Evolutionary conservation across 2,329 filamentous ascomycete genomes (phyloP).

Genomic region (Thelonectria rubi): DNA sequence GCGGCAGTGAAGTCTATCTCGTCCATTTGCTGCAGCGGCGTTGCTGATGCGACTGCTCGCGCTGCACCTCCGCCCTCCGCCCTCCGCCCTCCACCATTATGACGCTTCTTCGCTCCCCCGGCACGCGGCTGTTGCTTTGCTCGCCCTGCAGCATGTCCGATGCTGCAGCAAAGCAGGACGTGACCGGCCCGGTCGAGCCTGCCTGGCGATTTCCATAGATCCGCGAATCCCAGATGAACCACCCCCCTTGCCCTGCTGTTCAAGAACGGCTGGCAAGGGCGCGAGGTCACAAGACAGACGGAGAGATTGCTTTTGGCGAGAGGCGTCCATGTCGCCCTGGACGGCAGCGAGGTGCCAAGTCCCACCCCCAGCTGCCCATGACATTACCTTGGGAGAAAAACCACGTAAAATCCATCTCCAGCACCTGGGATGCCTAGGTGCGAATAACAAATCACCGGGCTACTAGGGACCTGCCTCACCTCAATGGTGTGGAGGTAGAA

Average conservation of each 20-base stretch:
- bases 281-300: slow-evolving; percentile 7
- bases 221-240: slow-evolving; percentile 35
- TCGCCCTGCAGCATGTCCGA: slow-evolving; percentile 23
- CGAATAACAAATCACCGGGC: slow-evolving; percentile 14
- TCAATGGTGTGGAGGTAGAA: slow-evolving; percentile 12
- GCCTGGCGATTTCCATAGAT: slow-evolving; percentile 31
- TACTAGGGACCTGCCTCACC: neutral
- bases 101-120: slow-evolving; percentile 29
- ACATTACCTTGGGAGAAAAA: neutral
- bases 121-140: slow-evolving; percentile 19
- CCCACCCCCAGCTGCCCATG: slow-evolving; percentile 27
- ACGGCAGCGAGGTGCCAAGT: slow-evolving; percentile 27
- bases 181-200: slow-evolving; percentile 38
- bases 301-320: neutral
- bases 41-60: slow-evolving; percentile 17
- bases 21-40: slow-evolving; percentile 17
- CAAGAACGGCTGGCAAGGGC: slow-evolving; percentile 1
- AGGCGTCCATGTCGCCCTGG: neutral
- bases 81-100: slow-evolving; percentile 19
- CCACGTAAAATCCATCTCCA: slow-evolving; percentile 2
- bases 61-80: slow-evolving; percentile 13
- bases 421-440: neutral
- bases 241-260: slow-evolving; percentile 10
- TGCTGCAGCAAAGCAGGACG: slow-evolving; percentile 23
- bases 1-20: slow-evolving; percentile 33